Conservation (phyloP, 306 rosid genomes). For the Acacia confusa region DNA sequence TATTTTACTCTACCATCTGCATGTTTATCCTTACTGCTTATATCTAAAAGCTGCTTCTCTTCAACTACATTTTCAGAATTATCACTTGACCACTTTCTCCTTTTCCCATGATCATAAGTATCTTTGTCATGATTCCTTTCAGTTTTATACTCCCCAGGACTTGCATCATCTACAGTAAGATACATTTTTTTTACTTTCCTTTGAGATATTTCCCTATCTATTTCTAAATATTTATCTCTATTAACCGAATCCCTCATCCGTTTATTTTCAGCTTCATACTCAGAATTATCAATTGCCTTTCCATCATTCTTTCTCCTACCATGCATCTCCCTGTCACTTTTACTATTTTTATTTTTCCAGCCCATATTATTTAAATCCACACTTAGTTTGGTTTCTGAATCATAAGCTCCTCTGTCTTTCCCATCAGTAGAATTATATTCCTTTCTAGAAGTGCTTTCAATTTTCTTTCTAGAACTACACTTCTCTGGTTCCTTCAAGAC, state of each 20-base stretch:
- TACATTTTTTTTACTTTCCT: conserved; percentile 59
- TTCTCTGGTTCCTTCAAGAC: conserved; percentile 41
- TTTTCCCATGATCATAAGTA: conserved; percentile 31
- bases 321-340: conserved; percentile 28
- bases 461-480: conserved; percentile 54
- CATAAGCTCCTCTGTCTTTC: conserved; percentile 40
- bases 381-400: conserved; percentile 38
- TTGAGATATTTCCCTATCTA: conserved; percentile 48
- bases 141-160: conserved; percentile 33
- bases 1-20: conserved; percentile 42
- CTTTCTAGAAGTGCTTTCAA: conserved; percentile 40
- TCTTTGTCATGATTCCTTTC: conserved; percentile 53
- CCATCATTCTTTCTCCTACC: conserved; percentile 34
- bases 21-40: conserved; percentile 47
- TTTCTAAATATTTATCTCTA: conserved; percentile 51
- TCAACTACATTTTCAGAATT: conserved; percentile 44
- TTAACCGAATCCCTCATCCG: conserved; percentile 46
- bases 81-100: conserved; percentile 24
- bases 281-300: conserved; percentile 31
- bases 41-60: conserved; percentile 59
- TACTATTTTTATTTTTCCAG: conserved; percentile 31
- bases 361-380: conserved; percentile 36
- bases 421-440: conserved; percentile 43
- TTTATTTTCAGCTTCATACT: conserved; percentile 53
- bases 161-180: conserved; percentile 51